Percentiles rank a stretch among this genome's conserved stretches.
Evolutionary conservation across 305 asterid species (phyloP).

Genomic region (Salvia sclarea): DNA sequence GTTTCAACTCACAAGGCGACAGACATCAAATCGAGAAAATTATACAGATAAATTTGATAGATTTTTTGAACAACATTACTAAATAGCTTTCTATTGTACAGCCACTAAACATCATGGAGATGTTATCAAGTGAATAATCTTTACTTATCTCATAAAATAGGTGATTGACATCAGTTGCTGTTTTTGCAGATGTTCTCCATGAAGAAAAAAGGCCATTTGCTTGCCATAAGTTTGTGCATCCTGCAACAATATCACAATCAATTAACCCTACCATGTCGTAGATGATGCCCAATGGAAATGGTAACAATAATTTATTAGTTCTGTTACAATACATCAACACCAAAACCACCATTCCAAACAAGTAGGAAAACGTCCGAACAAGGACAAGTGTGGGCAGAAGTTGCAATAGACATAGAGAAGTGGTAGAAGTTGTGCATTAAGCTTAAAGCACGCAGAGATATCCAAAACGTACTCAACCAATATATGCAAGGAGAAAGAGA

Average conservation of each 20-base stretch:
- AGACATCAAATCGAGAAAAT: background rate
- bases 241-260: constrained; percentile 37
- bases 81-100: background rate
- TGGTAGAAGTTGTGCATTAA: background rate
- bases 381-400: background rate
- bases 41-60: background rate
- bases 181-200: constrained; percentile 76
- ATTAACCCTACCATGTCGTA: background rate
- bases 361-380: background rate
- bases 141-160: constrained; percentile 68
- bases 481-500: background rate
- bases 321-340: background rate
- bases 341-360: background rate
- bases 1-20: no score
- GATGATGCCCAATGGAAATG: background rate
- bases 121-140: background rate
- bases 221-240: constrained; percentile 63
- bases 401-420: background rate
- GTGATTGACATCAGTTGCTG: constrained; percentile 69
- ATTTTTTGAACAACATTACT: no score
- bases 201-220: constrained; percentile 71
- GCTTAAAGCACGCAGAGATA: background rate
- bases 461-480: background rate
- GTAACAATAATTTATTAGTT: background rate
- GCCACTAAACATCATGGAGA: no score